Conservation (phyloP, 768 basidiomycete genomes). For the Psilocybe sp. region DNA sequence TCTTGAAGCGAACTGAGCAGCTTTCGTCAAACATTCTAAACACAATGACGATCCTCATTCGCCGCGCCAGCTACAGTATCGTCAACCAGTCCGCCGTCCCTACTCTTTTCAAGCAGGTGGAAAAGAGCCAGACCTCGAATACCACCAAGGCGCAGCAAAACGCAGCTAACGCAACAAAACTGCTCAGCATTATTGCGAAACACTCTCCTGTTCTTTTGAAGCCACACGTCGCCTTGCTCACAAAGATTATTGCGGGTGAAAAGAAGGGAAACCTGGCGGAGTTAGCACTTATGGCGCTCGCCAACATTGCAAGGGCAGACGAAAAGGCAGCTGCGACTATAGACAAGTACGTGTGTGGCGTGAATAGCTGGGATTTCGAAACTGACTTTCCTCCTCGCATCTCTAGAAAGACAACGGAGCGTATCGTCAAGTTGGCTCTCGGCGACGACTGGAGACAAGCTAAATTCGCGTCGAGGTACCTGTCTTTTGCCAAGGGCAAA, state of each 20-base stretch:
- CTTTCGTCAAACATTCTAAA: conserved; percentile 53
- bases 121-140: conserved; percentile 41
- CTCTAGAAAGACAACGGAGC: conserved; percentile 63
- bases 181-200: conserved; percentile 68
- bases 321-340: conserved; percentile 44
- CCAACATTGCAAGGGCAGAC: conserved; percentile 62
- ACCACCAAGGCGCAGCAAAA: conserved; percentile 30
- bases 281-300: conserved; percentile 73
- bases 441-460: conserved; percentile 64
- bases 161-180: conserved; percentile 46
- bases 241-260: conserved; percentile 68
- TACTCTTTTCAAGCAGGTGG: conserved; percentile 68
- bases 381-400: conserved; percentile 1
- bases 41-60: conserved; percentile 73
- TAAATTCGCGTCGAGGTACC: conserved; percentile 81
- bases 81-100: conserved; percentile 86
- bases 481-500: conserved; percentile 57
- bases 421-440: conserved; percentile 55
- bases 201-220: conserved; percentile 72
- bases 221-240: conserved; percentile 72
- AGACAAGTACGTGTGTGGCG: conserved; percentile 58
- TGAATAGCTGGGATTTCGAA: neutral
- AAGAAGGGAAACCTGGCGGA: conserved; percentile 55
- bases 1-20: conserved; percentile 73
- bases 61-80: conserved; percentile 66